Percentiles rank a stretch among this genome's conserved stretches.
Conservation (phyloP, 495 filamentous ascomycete genomes). For the Penicillium lagena region DNA sequence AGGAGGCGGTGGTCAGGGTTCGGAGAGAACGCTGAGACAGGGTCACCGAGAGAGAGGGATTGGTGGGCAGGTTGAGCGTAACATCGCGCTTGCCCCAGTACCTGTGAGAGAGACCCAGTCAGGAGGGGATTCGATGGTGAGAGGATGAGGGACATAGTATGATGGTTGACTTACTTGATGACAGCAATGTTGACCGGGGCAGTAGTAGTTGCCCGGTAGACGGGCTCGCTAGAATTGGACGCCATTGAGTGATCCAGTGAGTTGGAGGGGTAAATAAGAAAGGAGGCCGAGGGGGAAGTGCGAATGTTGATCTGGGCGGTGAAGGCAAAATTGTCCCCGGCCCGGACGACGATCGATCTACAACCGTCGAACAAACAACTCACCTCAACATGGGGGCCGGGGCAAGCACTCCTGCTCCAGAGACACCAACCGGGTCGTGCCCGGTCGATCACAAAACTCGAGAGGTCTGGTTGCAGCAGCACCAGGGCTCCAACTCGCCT, state of each 20-base stretch:
- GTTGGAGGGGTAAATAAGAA: conserved; percentile 7
- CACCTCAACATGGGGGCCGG: conserved; percentile 30
- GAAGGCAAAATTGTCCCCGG: conserved; percentile 24
- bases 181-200: conserved; percentile 99
- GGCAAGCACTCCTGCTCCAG: conserved; percentile 33
- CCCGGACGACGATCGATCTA: conserved; percentile 9
- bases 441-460: conserved; percentile 87
- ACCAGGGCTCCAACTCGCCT: conserved; percentile 22
- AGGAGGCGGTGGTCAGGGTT: conserved; percentile 93
- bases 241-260: conserved; percentile 29
- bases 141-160: conserved; percentile 9
- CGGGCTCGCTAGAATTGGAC: conserved; percentile 28
- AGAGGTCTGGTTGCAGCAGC: conserved; percentile 68
- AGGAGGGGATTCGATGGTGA: conserved; percentile 10
- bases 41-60: conserved; percentile 93
- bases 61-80: conserved; percentile 91
- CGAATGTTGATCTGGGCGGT: conserved; percentile 20
- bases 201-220: conserved; percentile 90
- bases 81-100: conserved; percentile 98
- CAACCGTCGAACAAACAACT: conserved; percentile 4
- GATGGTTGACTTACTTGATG: conserved; percentile 65
- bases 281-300: not conserved
- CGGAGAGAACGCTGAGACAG: conserved; percentile 90
- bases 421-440: conserved; percentile 45
- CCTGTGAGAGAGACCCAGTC: conserved; percentile 37